Conservation (phyloP, 495 filamentous ascomycete species). For the Penicillium samsonianum region DNA sequence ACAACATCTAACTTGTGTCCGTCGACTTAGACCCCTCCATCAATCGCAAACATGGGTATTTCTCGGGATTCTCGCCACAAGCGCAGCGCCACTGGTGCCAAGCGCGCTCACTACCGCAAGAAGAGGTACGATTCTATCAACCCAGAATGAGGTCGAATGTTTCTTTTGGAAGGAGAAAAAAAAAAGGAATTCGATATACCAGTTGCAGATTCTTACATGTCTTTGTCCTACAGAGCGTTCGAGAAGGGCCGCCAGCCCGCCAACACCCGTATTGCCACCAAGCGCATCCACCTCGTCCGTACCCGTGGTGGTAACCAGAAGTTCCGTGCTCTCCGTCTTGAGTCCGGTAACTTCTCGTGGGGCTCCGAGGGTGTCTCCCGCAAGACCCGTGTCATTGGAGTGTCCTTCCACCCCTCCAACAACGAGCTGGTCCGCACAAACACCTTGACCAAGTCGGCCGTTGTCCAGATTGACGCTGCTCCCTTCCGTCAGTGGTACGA, state of each 20-base stretch:
- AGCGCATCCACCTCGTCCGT: constrained; percentile 98
- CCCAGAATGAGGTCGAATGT: constrained; percentile 16
- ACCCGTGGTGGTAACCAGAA: constrained; percentile 99
- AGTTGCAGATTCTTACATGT: constrained; percentile 21
- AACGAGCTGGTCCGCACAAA: constrained; percentile 99
- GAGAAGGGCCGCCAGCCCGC: constrained; percentile 98
- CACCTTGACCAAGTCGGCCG: constrained; percentile 97
- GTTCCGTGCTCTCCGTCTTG: constrained; percentile 98
- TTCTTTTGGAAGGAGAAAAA: constrained; percentile 8
- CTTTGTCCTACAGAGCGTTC: constrained; percentile 74
- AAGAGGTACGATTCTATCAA: constrained; percentile 62
- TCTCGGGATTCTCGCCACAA: constrained; percentile 99
- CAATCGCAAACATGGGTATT: constrained; percentile 92
- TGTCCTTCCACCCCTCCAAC: constrained; percentile 99
- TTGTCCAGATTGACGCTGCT: constrained; percentile 97
- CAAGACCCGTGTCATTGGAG: constrained; percentile 97
- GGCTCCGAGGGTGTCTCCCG: constrained; percentile 94
- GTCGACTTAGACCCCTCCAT: constrained; percentile 52
- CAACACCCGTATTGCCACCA: constrained; percentile 97
- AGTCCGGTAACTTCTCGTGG: constrained; percentile 99
- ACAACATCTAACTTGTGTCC: constrained; percentile 29
- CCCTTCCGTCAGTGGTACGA: constrained; percentile 99
- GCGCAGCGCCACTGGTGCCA: constrained; percentile 95
- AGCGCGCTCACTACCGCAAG: constrained; percentile 91
- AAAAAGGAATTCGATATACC: constrained; percentile 1